Evolutionary conservation across 2,329 filamentous ascomycete genomes (phyloP), one percentile per base, ranked within the genome.

Genomic region (Fusarium mangiferae): DNA sequence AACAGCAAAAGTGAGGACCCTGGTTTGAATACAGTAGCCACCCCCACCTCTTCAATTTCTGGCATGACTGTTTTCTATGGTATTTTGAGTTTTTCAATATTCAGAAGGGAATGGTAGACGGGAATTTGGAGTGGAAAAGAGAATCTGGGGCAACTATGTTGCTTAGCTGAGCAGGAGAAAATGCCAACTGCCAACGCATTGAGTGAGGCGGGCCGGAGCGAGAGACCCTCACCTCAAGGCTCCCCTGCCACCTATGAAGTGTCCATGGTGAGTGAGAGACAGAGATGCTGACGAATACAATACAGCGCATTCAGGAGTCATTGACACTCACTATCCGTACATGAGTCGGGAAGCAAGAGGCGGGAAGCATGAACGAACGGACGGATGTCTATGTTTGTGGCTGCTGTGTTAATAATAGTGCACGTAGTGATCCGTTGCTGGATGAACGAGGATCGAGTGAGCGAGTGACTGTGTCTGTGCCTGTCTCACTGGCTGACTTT

Each of bases 171-270:
- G 63, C 41, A 54, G 35, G 55, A 71, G 44, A 63, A 64, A 26
- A 66, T 54, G 30, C 33, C 33, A 59, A 48, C 41, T 54, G 57
- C 70, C 60, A 74, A 38, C 66, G 41, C 57, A 64, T 52, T 63
- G 63, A 51, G 57, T 62, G 70, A 73, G 62, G 71, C 70, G 71
- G 71, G 62, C 66, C 71, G 62, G 66, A 41, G 54, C 70, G 70
- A 54, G 49, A 74, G 61, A 62, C 67, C 42, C 56, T 74, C 66
- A 45, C 42, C 52, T 71, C 66, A 49, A 52, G 65, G 58, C 66
- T 71, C 70, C 71, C 71, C 68, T 74, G 71, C 68, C 54, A 62
- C 46, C 46, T 66, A 20, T 56, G 58, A 70, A 69, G 28, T 69
- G 64, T 55, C 56, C 33, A 48, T 36, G 49, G 59, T 52, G 39